These are phyloP conservation scores for Teratosphaeria zuluensis DNA, from an alignment of 2,329 filamentous ascomycete genomes.

Conservation along the genomic window DNA sequence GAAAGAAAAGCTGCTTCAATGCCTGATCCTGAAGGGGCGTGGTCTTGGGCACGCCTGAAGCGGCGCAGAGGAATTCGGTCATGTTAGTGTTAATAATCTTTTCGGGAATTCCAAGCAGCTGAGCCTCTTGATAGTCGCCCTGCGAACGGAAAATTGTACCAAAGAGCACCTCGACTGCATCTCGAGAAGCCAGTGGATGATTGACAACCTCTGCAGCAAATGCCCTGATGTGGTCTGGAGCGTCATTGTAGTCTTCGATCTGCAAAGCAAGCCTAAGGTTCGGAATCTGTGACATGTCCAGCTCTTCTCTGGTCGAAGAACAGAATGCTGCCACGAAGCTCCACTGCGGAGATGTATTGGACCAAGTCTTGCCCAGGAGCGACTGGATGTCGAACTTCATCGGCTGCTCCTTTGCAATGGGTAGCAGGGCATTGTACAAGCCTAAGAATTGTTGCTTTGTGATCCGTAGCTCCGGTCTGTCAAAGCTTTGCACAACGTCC, in stretches of 20 bases:
- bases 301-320: constrained; percentile 60
- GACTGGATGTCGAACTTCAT: constrained; percentile 70
- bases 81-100: constrained; percentile 61
- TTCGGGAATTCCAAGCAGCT: constrained; percentile 49
- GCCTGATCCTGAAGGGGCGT: constrained; percentile 64
- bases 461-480: constrained; percentile 66
- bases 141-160: constrained; percentile 51
- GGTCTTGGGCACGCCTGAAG: constrained; percentile 65
- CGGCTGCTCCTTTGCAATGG: constrained; percentile 51
- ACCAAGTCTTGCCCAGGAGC: constrained; percentile 83
- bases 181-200: constrained; percentile 80
- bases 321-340: constrained; percentile 89
- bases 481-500: constrained; percentile 68
- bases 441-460: constrained; percentile 70
- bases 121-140: constrained; percentile 46
- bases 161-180: constrained; percentile 63
- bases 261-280: constrained; percentile 70
- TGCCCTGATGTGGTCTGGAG: constrained; percentile 49
- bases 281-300: constrained; percentile 79
- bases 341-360: constrained; percentile 74
- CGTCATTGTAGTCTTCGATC: constrained; percentile 51
- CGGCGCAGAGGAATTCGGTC: constrained; percentile 69
- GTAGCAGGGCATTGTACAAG: constrained; percentile 69
- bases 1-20: constrained; percentile 66
- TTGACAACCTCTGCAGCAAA: constrained; percentile 60